These are phyloP conservation scores for Barbatosphaeria neglecta DNA, from an alignment of 495 filamentous ascomycete genomes.

Conservation along the genomic window DNA sequence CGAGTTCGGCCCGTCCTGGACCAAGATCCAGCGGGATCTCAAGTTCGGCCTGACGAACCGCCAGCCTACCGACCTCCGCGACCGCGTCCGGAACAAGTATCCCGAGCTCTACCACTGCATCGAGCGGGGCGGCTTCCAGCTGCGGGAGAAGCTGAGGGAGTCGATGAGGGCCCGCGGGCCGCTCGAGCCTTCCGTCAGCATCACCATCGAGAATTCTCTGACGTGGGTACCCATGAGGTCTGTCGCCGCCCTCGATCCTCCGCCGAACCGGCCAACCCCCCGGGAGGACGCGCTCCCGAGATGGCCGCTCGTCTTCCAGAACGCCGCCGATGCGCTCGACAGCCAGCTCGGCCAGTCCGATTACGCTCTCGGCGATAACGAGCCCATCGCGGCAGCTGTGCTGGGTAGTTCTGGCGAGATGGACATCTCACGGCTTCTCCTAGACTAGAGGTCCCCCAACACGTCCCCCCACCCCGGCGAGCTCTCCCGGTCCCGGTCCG, in stretches of 20 bases:
- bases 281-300: slow-evolving; percentile 26
- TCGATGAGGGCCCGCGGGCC: slow-evolving; percentile 16
- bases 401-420: slow-evolving; percentile 24
- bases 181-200: slow-evolving; percentile 29
- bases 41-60: slow-evolving; percentile 53
- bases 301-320: slow-evolving; percentile 15
- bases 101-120: slow-evolving; percentile 44
- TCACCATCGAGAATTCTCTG: slow-evolving; percentile 20
- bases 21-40: slow-evolving; percentile 62
- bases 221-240: slow-evolving; percentile 17
- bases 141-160: slow-evolving; percentile 10
- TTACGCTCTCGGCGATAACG: too few relatives aligned
- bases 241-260: slow-evolving; percentile 19
- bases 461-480: too few relatives aligned
- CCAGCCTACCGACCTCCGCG: slow-evolving; percentile 67
- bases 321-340: slow-evolving; percentile 20
- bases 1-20: slow-evolving; percentile 69
- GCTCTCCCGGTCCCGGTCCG: too few relatives aligned
- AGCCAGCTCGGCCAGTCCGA: slow-evolving; percentile 7
- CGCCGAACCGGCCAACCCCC: slow-evolving; percentile 25
- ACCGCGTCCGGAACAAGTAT: slow-evolving; percentile 71
- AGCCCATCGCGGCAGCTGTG: slow-evolving; percentile 4
- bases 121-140: slow-evolving; percentile 45
- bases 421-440: slow-evolving; percentile 37
- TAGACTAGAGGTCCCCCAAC: too few relatives aligned